Evolutionary conservation across 768 basidiomycete species (phyloP).

Genomic region (Hypholoma fasciculare): DNA sequence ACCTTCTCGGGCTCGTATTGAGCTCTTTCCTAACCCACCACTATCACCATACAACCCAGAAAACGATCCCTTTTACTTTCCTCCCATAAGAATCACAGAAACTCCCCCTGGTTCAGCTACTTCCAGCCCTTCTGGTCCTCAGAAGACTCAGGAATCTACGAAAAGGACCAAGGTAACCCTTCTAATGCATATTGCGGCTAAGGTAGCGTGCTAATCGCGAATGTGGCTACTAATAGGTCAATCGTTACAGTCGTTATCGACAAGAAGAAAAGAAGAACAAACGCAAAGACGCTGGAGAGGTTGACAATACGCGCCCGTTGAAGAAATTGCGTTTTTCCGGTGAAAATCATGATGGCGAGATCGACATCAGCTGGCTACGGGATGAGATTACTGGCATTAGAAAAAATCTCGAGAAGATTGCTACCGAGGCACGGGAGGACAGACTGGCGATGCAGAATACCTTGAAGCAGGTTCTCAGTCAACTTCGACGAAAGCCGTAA

Average conservation of each 20-base stretch:
- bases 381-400: neutral
- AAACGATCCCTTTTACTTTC: neutral
- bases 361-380: neutral
- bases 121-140: neutral
- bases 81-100: neutral
- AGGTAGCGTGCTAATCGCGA: neutral
- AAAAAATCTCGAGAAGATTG: neutral
- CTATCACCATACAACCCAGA: neutral
- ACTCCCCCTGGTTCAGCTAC: neutral
- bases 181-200: neutral
- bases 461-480: neutral
- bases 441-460: neutral
- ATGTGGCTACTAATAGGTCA: neutral
- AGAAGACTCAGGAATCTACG: neutral
- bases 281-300: neutral
- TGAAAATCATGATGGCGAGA: neutral
- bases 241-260: neutral
- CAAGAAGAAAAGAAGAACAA: neutral
- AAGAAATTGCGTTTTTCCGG: neutral
- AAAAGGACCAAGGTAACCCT: neutral
- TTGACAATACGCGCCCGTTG: neutral
- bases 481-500: neutral
- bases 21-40: no score
- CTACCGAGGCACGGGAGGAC: neutral
- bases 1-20: neutral